These are phyloP conservation scores for Mycena citricolor DNA, from an alignment of 1,284 basidiomycete species.

Conservation along the genomic window DNA sequence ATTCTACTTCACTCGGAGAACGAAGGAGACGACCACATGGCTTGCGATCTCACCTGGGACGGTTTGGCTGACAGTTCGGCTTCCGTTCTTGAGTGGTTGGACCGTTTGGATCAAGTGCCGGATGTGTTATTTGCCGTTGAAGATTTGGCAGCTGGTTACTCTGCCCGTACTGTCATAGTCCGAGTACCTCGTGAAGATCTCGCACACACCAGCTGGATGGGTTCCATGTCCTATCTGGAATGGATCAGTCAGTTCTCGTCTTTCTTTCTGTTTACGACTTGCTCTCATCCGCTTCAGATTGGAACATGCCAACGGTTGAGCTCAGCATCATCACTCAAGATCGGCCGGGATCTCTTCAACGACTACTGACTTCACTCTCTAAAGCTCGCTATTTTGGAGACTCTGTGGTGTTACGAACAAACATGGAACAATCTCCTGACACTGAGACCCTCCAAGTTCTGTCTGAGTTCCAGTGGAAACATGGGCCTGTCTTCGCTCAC, in stretches of 20 bases:
- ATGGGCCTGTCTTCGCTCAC: conserved; percentile 59
- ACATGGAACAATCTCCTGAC: conserved; percentile 76
- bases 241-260: conserved; percentile 47
- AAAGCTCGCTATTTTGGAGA: conserved; percentile 69
- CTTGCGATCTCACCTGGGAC: not conserved
- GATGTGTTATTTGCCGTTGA: conserved; percentile 37
- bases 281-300: conserved; percentile 47
- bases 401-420: conserved; percentile 57
- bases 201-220: conserved; percentile 63
- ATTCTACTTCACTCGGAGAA: conserved; percentile 15
- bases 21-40: not conserved
- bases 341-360: conserved; percentile 66
- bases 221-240: conserved; percentile 52
- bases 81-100: conserved; percentile 17
- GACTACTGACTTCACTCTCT: conserved; percentile 65
- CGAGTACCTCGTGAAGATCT: conserved; percentile 54
- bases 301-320: conserved; percentile 68
- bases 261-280: not conserved
- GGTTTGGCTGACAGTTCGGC: conserved; percentile 26
- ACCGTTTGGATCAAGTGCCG: conserved; percentile 18
- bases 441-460: conserved; percentile 53
- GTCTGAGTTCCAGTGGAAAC: conserved; percentile 54
- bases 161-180: conserved; percentile 37
- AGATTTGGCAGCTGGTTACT: conserved; percentile 26
- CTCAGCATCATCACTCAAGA: conserved; percentile 76